Percentiles rank a stretch among this genome's conserved stretches.
Evolutionary conservation across 805 yeast genomes (phyloP).

Genomic region (Blastobotrys peoriensis): DNA sequence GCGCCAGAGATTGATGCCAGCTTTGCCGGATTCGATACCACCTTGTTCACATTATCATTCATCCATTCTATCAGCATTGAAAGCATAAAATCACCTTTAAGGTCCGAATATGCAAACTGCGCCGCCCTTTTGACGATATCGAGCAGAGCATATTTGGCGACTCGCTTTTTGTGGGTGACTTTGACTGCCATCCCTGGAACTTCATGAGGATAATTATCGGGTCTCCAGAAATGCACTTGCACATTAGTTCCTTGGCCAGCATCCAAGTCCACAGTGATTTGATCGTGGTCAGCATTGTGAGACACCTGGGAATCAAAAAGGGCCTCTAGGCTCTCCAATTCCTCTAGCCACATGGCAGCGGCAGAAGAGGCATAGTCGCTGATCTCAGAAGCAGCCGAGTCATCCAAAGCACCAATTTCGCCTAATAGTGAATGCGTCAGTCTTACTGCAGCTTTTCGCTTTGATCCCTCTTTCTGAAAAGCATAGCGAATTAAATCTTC

Average conservation of each 20-base stretch:
- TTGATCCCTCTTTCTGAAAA: constrained; percentile 40
- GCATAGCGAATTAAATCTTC: constrained; percentile 53
- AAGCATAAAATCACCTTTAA: constrained; percentile 66
- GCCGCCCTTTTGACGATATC: constrained; percentile 29
- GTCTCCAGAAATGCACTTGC: constrained; percentile 35
- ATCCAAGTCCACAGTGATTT: constrained; percentile 5
- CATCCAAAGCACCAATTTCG: constrained; percentile 10
- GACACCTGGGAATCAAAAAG: constrained; percentile 47
- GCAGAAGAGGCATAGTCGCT: constrained; percentile 10
- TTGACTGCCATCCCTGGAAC: constrained; percentile 65
- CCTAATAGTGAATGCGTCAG: constrained; percentile 27
- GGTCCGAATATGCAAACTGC: constrained; percentile 24
- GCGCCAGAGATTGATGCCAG: constrained; percentile 38
- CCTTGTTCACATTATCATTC: constrained; percentile 49
- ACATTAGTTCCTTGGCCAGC: constrained; percentile 1
- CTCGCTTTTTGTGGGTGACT: constrained; percentile 26
- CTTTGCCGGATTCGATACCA: constrained; percentile 73
- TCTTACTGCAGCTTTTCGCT: constrained; percentile 43
- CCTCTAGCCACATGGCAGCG: constrained; percentile 61
- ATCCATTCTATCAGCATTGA: constrained; percentile 73
- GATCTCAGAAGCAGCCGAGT: constrained; percentile 1
- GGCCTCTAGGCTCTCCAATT: constrained; percentile 58
- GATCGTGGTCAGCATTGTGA: constrained; percentile 8
- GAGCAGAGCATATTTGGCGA: constrained; percentile 31
- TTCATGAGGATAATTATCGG: constrained; percentile 53